These are phyloP conservation scores for Penicillium brasilianum DNA, from an alignment of 2,329 filamentous ascomycete genomes.

Conservation along the genomic window DNA sequence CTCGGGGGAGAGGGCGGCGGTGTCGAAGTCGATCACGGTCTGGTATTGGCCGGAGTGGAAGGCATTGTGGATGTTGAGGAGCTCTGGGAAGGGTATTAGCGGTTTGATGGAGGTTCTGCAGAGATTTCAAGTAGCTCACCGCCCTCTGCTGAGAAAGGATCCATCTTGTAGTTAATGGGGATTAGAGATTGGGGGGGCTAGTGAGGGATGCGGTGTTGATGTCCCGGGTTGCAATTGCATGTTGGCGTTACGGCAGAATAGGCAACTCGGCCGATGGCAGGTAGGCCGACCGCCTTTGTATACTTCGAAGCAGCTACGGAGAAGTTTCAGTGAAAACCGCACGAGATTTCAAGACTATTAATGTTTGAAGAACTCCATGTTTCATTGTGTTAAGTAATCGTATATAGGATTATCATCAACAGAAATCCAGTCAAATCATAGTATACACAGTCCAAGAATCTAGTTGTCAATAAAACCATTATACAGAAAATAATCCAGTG, in stretches of 20 bases:
- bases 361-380: background rate
- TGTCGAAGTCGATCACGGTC: constrained; percentile 83
- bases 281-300: constrained; percentile 32
- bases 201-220: constrained; percentile 27
- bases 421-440: too few relatives aligned
- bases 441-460: background rate
- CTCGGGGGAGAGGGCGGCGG: constrained; percentile 74
- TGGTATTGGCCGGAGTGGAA: constrained; percentile 82
- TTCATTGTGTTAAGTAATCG: background rate
- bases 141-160: constrained; percentile 69
- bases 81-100: constrained; percentile 53
- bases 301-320: background rate
- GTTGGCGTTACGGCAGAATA: constrained; percentile 28
- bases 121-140: constrained; percentile 46
- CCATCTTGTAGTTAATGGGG: constrained; percentile 51
- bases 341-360: background rate
- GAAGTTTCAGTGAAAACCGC: background rate
- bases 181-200: constrained; percentile 14
- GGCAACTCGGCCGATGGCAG: constrained; percentile 27
- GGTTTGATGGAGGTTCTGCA: background rate
- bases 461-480: background rate
- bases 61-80: constrained; percentile 70
- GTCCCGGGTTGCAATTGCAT: constrained; percentile 27
- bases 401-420: background rate
- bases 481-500: background rate